These are phyloP conservation scores for Teratosphaeria pseudoeucalypti DNA, from an alignment of 2,329 filamentous ascomycete species.

Conservation along the genomic window DNA sequence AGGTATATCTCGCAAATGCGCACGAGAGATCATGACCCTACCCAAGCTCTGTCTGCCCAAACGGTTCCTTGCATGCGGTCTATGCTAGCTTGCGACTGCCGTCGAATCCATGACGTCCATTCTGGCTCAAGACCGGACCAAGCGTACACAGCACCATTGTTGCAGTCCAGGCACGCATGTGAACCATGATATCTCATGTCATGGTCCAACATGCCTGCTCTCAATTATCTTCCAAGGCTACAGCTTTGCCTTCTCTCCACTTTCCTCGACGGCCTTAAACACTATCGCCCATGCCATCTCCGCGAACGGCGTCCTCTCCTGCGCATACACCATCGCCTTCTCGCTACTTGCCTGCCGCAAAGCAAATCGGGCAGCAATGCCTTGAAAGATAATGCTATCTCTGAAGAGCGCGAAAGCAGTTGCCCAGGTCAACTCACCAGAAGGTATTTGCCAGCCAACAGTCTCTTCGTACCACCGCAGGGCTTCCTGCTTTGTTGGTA, in stretches of 20 bases:
- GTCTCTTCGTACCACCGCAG: slow-evolving; percentile 56
- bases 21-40: too few relatives aligned
- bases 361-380: slow-evolving; percentile 81
- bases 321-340: slow-evolving; percentile 62
- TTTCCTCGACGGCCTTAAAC: slow-evolving; percentile 27
- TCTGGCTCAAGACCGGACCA: too few relatives aligned
- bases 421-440: slow-evolving; percentile 50
- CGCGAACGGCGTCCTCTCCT: slow-evolving; percentile 59
- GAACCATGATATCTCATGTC: background rate
- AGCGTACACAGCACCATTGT: too few relatives aligned
- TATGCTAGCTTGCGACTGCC: too few relatives aligned
- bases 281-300: slow-evolving; percentile 69
- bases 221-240: slow-evolving; percentile 1
- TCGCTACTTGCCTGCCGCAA: slow-evolving; percentile 78
- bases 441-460: slow-evolving; percentile 60
- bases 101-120: too few relatives aligned
- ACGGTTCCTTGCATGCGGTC: too few relatives aligned
- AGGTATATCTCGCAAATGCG: too few relatives aligned
- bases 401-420: slow-evolving; percentile 53
- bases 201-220: background rate
- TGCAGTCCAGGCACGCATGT: background rate
- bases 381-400: slow-evolving; percentile 60
- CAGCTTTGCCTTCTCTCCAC: slow-evolving; percentile 16
- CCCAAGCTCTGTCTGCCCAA: too few relatives aligned
- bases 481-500: slow-evolving; percentile 50